Evolutionary conservation across 2,329 filamentous ascomycete genomes (phyloP), one percentile per base, ranked within the genome.

Genomic region (Ascochyta koolunga): DNA sequence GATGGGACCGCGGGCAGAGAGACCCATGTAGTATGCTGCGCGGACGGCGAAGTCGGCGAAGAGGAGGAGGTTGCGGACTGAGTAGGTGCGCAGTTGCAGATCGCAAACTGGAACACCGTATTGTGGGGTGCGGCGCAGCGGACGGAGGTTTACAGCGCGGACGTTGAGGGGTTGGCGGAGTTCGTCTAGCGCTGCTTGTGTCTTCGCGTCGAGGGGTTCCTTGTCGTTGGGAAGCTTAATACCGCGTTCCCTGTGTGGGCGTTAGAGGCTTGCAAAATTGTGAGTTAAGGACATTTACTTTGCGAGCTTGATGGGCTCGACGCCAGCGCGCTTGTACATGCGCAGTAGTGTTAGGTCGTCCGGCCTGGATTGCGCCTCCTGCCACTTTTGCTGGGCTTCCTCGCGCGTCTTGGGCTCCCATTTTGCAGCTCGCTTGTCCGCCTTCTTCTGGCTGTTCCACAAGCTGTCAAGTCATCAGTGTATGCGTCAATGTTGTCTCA

Each of bases 1-100:
- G 5, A 95, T 82, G 5, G 95, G 93, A 0, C 95, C 95, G 40
- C 85, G 89, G 2, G 92, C 92, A 9, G 92, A 89, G 2, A 99
- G 86, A 16, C 89, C 86, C 36, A 97, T 86, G 78, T 93, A 99
- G 79, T 98, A 99, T 50, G 95, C 95, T 4, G 93, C 93, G 62
- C 95, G 90, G 50, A 98, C 81, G 43, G 93, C 92, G 73, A 99
- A 98, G 78, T 99, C 95, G 76, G 89, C 83, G 73, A 96, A 97
- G 79, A 97, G 93, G 68, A 96, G 91, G 54, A 99, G 86, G 65
- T 96, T 95, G 55, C 92, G 91, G 31, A 93, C 81, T 68, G 85
- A 92, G 82, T 91, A 99, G 29, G 93, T 96, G 64, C 95, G 91
- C 42, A 99, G 80, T 74, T 99, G 95, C 29, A 99, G 86, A 74